Percentiles rank a stretch among this genome's conserved stretches.
Evolutionary conservation across 2,329 filamentous ascomycete genomes (phyloP).

Genomic region (Parascedosporium putredinis): DNA sequence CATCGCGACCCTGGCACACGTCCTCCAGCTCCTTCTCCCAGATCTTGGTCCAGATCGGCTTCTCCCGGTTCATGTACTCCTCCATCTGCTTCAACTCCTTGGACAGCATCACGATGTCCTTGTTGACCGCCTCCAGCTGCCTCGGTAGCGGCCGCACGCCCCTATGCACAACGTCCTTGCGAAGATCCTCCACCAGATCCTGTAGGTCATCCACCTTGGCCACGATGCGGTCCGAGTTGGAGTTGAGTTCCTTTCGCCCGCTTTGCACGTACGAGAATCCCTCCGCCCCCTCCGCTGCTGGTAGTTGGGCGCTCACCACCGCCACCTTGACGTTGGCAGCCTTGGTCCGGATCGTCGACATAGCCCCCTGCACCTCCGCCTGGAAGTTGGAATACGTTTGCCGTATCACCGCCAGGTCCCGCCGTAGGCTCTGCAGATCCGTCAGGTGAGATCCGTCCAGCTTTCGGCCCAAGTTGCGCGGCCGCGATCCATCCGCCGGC

Average conservation of each 20-base stretch:
- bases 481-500: conserved; percentile 27
- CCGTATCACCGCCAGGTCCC: conserved; percentile 81
- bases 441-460: conserved; percentile 53
- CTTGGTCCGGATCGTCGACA: conserved; percentile 73
- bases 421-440: conserved; percentile 72
- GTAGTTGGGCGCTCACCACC: conserved; percentile 60
- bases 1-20: conserved; percentile 89
- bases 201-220: conserved; percentile 93
- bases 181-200: conserved; percentile 89
- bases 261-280: conserved; percentile 76
- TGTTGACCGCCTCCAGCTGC: conserved; percentile 79
- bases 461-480: conserved; percentile 26
- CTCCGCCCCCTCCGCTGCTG: conserved; percentile 63
- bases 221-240: conserved; percentile 84
- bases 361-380: conserved; percentile 77
- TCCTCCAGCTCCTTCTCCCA: conserved; percentile 97
- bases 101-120: conserved; percentile 71
- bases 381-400: conserved; percentile 92
- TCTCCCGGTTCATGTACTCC: conserved; percentile 82
- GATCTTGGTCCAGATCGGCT: conserved; percentile 96
- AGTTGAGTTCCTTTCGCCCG: conserved; percentile 77
- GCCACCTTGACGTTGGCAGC: conserved; percentile 69
- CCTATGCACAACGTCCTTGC: conserved; percentile 89
- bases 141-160: conserved; percentile 85
- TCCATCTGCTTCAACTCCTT: conserved; percentile 91